Percentiles rank a stretch among this genome's conserved stretches.
Evolutionary conservation across 805 yeast genomes (phyloP).

Genomic region (Hermanozyma aechmeae): DNA sequence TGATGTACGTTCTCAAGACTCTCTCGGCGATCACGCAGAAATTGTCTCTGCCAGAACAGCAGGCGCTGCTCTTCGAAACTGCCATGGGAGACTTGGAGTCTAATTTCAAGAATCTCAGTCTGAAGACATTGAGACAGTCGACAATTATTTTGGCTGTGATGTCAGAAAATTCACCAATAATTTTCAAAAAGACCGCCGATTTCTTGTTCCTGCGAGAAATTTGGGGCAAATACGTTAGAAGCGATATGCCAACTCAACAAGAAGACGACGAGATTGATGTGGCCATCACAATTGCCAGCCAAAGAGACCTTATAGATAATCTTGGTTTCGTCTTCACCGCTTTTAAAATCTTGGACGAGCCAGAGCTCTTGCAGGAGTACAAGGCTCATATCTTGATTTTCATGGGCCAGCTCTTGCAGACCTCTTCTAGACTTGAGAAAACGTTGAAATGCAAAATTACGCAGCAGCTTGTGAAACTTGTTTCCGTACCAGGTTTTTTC

Average conservation of each 20-base stretch:
- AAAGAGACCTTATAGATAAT: conserved; percentile 50
- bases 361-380: conserved; percentile 32
- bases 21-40: conserved; percentile 14
- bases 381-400: conserved; percentile 64
- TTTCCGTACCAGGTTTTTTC: conserved; percentile 42
- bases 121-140: conserved; percentile 53
- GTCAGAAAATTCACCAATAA: conserved; percentile 34
- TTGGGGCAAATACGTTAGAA: conserved; percentile 31
- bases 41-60: conserved; percentile 20
- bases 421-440: conserved; percentile 59
- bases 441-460: conserved; percentile 60
- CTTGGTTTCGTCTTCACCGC: conserved; percentile 48
- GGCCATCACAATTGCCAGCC: conserved; percentile 41
- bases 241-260: conserved; percentile 8
- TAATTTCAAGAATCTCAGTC: conserved; percentile 39
- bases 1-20: conserved; percentile 28
- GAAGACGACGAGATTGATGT: conserved; percentile 10
- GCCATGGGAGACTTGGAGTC: conserved; percentile 37
- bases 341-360: conserved; percentile 17
- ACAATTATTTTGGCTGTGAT: conserved; percentile 49
- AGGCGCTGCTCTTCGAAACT: conserved; percentile 22
- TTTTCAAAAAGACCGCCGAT: conserved; percentile 40
- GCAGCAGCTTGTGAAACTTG: conserved; percentile 51
- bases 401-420: conserved; percentile 59
- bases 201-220: conserved; percentile 25